Base-by-base conservation (phyloP, 371 early-diverging fungal species). In the Mortierella sp. region DNA sequence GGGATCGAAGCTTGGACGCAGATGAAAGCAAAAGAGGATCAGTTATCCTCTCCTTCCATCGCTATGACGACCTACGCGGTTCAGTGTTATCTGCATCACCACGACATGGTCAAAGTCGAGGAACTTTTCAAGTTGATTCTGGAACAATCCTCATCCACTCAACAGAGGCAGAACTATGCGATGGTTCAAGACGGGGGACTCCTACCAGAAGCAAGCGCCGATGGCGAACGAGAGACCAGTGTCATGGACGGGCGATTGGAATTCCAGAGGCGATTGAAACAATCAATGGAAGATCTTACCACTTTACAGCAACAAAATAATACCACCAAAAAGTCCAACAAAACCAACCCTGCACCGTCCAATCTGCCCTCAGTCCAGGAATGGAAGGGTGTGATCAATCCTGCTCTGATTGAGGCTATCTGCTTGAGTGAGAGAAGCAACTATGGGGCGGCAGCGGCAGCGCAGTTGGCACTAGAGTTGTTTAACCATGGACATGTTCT, bases 371-470 rank as follows among this genome's bases (percentile, higher is more conserved):
- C 27, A 14, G 27, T 47, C 21, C 39, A 41, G 13, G 60, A 47
- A 8, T 71, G 71, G 71, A 54, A 60, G 47, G 21, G 51, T 2
- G 22, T 19, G 14, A 46, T 54, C 34, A 58, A 64, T 31, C 71
- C 71, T 19, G 48, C 57, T 12, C 39, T 71, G 44, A 71, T 71
- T 14, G 71, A 71, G 51, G 56, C 56, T 21, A 60, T 71, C n/a
- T 50, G 71, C 44, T 60, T 60, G 25, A 60, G 31, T 25, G 37
- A 48, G 6, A 44, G 21, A 34, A 65, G 60, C 17, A 44, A 56
- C 7, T 12, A 51, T 22, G 64, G 56, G 24, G 57, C 57, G 9
- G 5, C 19, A 3, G 47, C 64, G 16, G 64, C 57, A 17, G 39
- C 52, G 12, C 60, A 71, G 12, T 27, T 71, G 37, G 54, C 71